Percentiles rank a stretch among this genome's conserved stretches.
phyloP scores from a whole-genome alignment of 129 eudicot species.

The Mikania micrantha region DNA sequence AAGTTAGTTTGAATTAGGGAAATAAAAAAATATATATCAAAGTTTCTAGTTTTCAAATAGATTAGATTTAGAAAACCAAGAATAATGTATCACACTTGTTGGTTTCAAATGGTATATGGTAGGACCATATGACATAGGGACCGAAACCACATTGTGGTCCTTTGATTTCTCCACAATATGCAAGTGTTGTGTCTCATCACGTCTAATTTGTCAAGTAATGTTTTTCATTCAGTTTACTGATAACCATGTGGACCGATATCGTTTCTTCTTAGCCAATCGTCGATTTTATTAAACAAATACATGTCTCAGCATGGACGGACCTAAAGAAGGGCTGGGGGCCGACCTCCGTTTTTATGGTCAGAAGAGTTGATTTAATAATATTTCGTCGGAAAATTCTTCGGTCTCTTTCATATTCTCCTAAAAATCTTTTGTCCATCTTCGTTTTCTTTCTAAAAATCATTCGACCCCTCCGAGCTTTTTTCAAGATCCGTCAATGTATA shows the following conservation, averaged over 20 bases:
- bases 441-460: no score
- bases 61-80: background rate
- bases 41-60: background rate
- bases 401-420: no score
- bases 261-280: slow-evolving; percentile 4
- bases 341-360: no score
- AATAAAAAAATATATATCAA: background rate
- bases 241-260: slow-evolving; percentile 17
- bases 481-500: no score
- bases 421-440: no score
- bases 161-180: slow-evolving; percentile 23
- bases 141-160: slow-evolving; percentile 34
- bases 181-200: slow-evolving; percentile 15
- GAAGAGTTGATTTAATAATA: no score
- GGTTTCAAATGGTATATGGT: slow-evolving; percentile 11
- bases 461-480: no score
- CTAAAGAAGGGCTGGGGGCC: no score
- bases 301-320: no score
- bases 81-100: background rate
- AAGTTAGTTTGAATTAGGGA: background rate
- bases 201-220: slow-evolving; percentile 17
- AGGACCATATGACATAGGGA: slow-evolving; percentile 27
- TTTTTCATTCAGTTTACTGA: slow-evolving; percentile 12
- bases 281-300: background rate
- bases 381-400: no score